phyloP scores from a whole-genome alignment of 129 eudicot species.

The Tanacetum coccineum region DNA sequence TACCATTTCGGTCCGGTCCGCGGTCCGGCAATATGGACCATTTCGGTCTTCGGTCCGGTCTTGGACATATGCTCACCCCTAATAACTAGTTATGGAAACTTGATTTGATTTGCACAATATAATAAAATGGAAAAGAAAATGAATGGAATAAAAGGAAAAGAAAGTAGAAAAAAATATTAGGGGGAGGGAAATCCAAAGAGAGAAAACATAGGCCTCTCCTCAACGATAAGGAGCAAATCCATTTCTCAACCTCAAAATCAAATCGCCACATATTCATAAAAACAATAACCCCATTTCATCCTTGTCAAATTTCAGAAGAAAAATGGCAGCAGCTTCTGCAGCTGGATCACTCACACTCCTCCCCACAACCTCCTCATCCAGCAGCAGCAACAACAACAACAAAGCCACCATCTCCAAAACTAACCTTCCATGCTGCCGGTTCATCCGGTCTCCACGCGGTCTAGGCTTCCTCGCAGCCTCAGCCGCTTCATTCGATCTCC shows the following conservation, averaged over 20 bases:
- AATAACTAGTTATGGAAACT: no score
- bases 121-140: no score
- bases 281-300: neutral
- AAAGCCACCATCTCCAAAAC: no score
- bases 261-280: neutral
- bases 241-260: slow-evolving; percentile 17
- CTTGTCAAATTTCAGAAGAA: neutral
- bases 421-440: no score
- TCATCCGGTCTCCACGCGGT: slow-evolving; percentile 46
- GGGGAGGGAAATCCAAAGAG: slow-evolving; percentile 6
- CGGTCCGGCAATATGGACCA: no score
- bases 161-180: slow-evolving; percentile 1
- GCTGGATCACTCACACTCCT: slow-evolving; percentile 36
- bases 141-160: no score
- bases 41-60: no score
- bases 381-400: slow-evolving; percentile 16
- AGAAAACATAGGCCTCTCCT: slow-evolving; percentile 61
- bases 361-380: no score
- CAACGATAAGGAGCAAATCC: slow-evolving; percentile 60
- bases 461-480: slow-evolving; percentile 50
- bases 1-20: no score
- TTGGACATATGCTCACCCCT: no score
- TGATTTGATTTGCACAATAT: no score
- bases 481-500: no score
- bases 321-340: slow-evolving; percentile 54